A percentile compares a stretch with the other conserved stretches of the same genome.
phyloP scores from a whole-genome alignment of 306 rosid species.

The Begonia peltatifolia region DNA sequence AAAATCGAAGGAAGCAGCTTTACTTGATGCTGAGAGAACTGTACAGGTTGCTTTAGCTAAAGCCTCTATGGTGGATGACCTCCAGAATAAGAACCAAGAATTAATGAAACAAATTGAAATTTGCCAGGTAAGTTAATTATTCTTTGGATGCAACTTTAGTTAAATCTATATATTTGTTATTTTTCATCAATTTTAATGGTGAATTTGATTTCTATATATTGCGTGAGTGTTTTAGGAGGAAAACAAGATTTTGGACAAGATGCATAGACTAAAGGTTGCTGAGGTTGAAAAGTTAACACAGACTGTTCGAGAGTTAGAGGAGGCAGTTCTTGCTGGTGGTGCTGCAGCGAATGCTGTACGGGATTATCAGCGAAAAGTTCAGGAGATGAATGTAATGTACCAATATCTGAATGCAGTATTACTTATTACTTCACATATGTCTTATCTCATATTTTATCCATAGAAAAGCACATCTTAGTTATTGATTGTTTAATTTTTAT shows the following conservation, averaged over 20 bases:
- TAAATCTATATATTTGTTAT: too few species aligned
- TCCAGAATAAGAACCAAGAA: conserved; percentile 98
- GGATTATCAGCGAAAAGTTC: conserved; percentile 97
- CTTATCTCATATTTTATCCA: conserved; percentile 1
- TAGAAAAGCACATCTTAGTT: conserved; percentile 9
- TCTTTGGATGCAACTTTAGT: conserved; percentile 1
- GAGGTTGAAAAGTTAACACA: conserved; percentile 99
- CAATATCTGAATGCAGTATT: conserved; percentile 6
- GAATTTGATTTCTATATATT: too few species aligned
- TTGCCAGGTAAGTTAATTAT: conserved; percentile 55
- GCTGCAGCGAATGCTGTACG: conserved; percentile 99
- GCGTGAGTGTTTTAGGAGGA: conserved; percentile 44
- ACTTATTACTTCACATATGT: too few species aligned
- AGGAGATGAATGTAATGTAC: conserved; percentile 88
- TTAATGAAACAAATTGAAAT: conserved; percentile 94
- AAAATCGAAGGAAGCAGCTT: conserved; percentile 97
- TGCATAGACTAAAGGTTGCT: conserved; percentile 97
- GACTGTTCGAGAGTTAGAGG: conserved; percentile 97
- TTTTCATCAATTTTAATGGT: too few species aligned
- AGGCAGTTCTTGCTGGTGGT: conserved; percentile 99
- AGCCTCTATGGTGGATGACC: conserved; percentile 99
- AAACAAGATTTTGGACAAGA: conserved; percentile 92
- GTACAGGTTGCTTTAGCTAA: conserved; percentile 94
- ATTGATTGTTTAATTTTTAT: conserved; percentile 13
- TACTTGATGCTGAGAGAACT: conserved; percentile 92